A percentile compares a stretch with the other conserved stretches of the same genome.
Evolutionary conservation across 805 yeast genomes (phyloP).

Genomic region (Kodamaea sagamina): DNA sequence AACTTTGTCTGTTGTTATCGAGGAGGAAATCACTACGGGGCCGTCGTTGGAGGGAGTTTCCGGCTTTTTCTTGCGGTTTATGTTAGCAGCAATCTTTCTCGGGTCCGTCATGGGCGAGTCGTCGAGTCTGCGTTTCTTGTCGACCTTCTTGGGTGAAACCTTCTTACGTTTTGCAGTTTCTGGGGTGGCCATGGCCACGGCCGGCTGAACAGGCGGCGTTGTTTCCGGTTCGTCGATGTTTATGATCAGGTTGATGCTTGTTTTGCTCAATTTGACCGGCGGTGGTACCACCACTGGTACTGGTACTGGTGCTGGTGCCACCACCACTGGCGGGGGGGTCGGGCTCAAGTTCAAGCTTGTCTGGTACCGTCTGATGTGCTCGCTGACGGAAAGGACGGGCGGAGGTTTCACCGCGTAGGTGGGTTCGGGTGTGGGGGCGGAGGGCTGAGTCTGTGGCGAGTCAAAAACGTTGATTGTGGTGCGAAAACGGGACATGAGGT

Average conservation of each 20-base stretch:
- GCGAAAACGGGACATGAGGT: conserved; percentile 34
- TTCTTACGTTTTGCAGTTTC: conserved; percentile 10
- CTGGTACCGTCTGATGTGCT: conserved; percentile 35
- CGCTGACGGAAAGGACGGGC: conserved; percentile 19
- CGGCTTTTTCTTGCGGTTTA: conserved; percentile 19
- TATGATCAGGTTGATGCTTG: conserved; percentile 44
- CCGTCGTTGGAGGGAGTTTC: conserved; percentile 4
- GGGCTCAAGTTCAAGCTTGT: conserved; percentile 26
- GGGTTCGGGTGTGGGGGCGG: conserved; percentile 4
- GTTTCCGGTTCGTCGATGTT: conserved; percentile 35
- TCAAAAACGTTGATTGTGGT: conserved; percentile 27
- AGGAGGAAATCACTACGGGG: conserved; percentile 17
- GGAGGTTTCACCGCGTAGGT: conserved; percentile 1
- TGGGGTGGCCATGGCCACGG: background rate
- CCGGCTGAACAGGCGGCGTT: conserved; percentile 9
- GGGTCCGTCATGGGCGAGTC: conserved; percentile 15
- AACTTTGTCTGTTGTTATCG: conserved; percentile 24
- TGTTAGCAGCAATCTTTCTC: conserved; percentile 1
- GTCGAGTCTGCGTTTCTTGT: conserved; percentile 8
- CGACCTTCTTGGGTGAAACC: conserved; percentile 12
- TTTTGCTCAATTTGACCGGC: conserved; percentile 23
- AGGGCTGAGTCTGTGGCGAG: background rate
- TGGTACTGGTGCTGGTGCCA: background rate
- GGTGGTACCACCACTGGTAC: conserved; percentile 9
- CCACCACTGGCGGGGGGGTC: background rate